phyloP scores from a whole-genome alignment of 768 basidiomycete species.

The Pleurotus pulmonarius region DNA sequence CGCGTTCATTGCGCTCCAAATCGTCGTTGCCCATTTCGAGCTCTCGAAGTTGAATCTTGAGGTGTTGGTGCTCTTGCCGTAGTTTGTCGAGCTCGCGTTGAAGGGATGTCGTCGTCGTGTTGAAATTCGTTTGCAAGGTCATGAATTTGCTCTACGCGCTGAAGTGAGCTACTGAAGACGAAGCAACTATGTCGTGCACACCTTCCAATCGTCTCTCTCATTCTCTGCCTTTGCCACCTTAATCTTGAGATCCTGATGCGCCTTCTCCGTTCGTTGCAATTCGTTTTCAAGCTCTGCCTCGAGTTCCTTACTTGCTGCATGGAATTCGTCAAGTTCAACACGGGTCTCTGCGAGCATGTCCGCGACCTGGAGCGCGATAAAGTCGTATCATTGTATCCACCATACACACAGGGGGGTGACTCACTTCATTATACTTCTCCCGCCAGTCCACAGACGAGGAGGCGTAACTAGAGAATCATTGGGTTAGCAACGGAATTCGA shows the following conservation, averaged over 20 bases:
- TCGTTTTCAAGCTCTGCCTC: constrained; percentile 93
- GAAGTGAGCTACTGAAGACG: constrained; percentile 7
- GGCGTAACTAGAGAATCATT: constrained; percentile 42
- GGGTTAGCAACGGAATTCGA: constrained; percentile 5
- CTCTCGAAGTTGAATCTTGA: constrained; percentile 77
- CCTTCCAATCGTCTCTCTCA: constrained; percentile 94
- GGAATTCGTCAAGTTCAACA: constrained; percentile 83
- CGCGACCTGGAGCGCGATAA: constrained; percentile 41
- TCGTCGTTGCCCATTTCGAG: constrained; percentile 98
- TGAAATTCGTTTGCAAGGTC: constrained; percentile 85
- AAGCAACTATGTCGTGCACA: constrained; percentile 27
- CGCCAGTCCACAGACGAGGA: constrained; percentile 66
- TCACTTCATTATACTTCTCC: constrained; percentile 69
- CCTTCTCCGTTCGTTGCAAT: constrained; percentile 81
- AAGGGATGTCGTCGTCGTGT: constrained; percentile 84
- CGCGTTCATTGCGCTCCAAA: constrained; percentile 90
- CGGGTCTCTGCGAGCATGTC: constrained; percentile 84
- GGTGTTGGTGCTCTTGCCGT: constrained; percentile 66
- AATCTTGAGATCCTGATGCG: constrained; percentile 74
- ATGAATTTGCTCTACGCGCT: constrained; percentile 69
- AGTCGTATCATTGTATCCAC: no score
- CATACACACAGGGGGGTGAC: constrained; percentile 7
- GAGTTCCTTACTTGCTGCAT: constrained; percentile 83
- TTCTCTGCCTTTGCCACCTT: constrained; percentile 66
- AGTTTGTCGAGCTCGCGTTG: constrained; percentile 88